These are phyloP conservation scores for Aspergillus hortae DNA, from an alignment of 2,329 filamentous ascomycete species.

Conservation along the genomic window DNA sequence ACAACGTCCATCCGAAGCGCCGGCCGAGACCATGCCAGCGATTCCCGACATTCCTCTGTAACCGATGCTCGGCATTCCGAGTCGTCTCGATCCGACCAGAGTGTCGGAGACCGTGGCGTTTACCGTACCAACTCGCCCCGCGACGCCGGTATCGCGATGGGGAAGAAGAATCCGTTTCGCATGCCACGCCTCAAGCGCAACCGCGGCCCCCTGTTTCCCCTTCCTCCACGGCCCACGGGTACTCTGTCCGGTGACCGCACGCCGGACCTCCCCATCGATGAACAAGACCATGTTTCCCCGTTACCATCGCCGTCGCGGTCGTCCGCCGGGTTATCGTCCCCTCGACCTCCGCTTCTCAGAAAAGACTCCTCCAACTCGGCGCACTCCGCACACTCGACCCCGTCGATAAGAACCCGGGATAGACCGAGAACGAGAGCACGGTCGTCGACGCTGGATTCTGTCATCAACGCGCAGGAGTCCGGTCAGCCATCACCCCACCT, in stretches of 20 bases:
- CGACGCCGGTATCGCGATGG: conserved; percentile 56
- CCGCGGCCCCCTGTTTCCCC: conserved; percentile 75
- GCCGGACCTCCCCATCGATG: conserved; percentile 23
- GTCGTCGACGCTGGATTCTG: conserved; percentile 85
- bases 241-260: conserved; percentile 9
- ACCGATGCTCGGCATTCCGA: conserved; percentile 70
- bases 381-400: conserved; percentile 60
- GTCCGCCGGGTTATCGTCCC: conserved; percentile 48
- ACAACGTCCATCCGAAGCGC: conserved; percentile 44
- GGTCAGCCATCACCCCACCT: conserved; percentile 63
- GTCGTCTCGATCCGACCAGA: conserved; percentile 85
- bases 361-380: conserved; percentile 62
- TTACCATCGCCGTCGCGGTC: conserved; percentile 51
- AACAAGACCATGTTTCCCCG: conserved; percentile 34
- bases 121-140: conserved; percentile 61
- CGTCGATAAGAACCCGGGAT: conserved; percentile 53
- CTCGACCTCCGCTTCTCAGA: conserved; percentile 49
- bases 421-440: conserved; percentile 60
- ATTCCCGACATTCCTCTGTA: conserved; percentile 59
- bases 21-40: conserved; percentile 60
- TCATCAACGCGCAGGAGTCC: conserved; percentile 69
- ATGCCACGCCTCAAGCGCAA: conserved; percentile 74
- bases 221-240: conserved; percentile 67
- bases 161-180: conserved; percentile 74
- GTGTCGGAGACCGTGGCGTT: conserved; percentile 64